Evolutionary conservation across 495 filamentous ascomycete species (phyloP).

Genomic region (Penicillium dipodomyicola): DNA sequence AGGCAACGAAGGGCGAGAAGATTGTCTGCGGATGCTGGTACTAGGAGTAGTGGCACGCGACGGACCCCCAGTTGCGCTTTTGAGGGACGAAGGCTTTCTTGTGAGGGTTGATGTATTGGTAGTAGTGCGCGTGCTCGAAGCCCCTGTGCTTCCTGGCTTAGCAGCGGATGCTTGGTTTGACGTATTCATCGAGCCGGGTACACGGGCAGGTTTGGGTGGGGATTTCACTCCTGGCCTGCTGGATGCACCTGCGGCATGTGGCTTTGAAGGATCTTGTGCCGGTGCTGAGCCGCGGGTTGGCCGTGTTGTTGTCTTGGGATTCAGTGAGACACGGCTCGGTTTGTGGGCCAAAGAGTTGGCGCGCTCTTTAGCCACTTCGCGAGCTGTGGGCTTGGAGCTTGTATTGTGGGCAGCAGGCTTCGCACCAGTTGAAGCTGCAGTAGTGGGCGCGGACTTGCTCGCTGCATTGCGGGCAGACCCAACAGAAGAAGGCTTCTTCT

Average conservation of each 20-base stretch:
- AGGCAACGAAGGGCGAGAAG: constrained; percentile 43
- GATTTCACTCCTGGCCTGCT: constrained; percentile 62
- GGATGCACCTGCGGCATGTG: constrained; percentile 21
- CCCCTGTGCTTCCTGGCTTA: constrained; percentile 45
- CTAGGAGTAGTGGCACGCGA: constrained; percentile 27
- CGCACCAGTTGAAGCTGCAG: constrained; percentile 23
- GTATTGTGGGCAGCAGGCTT: constrained; percentile 22
- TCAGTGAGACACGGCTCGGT: constrained; percentile 35
- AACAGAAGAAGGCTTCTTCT: constrained; percentile 43
- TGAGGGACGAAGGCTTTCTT: constrained; percentile 47
- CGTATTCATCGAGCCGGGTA: constrained; percentile 60
- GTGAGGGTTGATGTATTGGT: constrained; percentile 33
- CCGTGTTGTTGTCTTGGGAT: constrained; percentile 31
- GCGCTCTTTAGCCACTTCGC: constrained; percentile 33
- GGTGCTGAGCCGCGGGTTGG: constrained; percentile 34
- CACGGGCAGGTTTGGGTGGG: constrained; percentile 60
- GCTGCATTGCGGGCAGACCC: constrained; percentile 40
- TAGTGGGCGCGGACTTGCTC: constrained; percentile 23
- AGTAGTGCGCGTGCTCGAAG: constrained; percentile 48
- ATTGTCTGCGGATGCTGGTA: constrained; percentile 33
- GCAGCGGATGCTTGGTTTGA: constrained; percentile 61
- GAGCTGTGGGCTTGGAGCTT: constrained; percentile 20
- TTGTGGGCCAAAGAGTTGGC: constrained; percentile 31
- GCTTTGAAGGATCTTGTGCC: constrained; percentile 30
- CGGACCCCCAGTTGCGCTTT: constrained; percentile 22